These are phyloP conservation scores for Akebia trifoliata DNA, from an alignment of 164 flowering plant species.

Conservation along the genomic window DNA sequence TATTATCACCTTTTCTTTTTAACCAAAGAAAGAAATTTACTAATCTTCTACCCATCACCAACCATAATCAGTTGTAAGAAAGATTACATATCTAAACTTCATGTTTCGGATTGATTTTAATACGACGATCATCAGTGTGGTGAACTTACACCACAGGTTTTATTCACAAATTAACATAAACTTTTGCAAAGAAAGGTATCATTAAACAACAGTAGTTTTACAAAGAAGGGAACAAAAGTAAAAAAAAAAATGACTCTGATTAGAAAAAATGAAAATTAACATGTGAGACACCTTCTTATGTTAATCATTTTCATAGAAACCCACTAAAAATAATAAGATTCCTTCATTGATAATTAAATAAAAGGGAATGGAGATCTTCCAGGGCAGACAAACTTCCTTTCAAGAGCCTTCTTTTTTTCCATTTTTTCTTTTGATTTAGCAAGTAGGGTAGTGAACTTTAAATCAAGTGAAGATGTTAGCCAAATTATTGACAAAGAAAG, in stretches of 20 bases:
- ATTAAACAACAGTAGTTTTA: conserved; percentile 17
- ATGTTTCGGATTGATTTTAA: too few relatives aligned
- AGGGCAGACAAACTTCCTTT: conserved; percentile 20
- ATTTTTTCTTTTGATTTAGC: conserved; percentile 12
- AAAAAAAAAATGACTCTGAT: conserved; percentile 18
- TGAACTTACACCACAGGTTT: too few relatives aligned
- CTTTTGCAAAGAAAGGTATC: conserved; percentile 15
- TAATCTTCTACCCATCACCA: too few relatives aligned
- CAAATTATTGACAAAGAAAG: conserved; percentile 30
- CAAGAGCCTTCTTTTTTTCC: conserved; percentile 13
- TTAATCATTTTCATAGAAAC: conserved; percentile 12
- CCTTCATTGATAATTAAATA: conserved; percentile 3
- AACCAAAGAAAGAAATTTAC: neutral
- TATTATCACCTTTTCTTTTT: too few relatives aligned
- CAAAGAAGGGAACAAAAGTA: too few relatives aligned
- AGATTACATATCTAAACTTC: too few relatives aligned
- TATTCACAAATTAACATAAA: too few relatives aligned
- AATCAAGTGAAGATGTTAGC: conserved; percentile 36
- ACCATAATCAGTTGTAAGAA: too few relatives aligned
- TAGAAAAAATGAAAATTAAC: too few relatives aligned
- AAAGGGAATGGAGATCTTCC: conserved; percentile 12
- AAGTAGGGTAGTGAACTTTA: conserved; percentile 33
- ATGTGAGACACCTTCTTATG: conserved; percentile 15
- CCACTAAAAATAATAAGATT: conserved; percentile 11
- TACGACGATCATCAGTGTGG: too few relatives aligned